Evolutionary conservation across 352 stramenopile species (phyloP).

Genomic region (Bremia lactucae): DNA sequence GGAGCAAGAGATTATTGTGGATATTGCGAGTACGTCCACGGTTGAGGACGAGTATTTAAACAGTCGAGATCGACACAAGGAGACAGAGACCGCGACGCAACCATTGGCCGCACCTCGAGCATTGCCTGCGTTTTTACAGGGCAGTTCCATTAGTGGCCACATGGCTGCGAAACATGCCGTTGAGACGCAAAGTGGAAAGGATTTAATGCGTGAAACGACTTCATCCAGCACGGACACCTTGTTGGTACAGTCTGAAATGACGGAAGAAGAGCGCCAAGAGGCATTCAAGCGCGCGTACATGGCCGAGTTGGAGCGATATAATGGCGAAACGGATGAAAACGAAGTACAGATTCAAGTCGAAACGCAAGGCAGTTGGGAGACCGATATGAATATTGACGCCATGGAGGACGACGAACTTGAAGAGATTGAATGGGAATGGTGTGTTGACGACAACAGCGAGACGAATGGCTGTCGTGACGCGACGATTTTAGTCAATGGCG

Average conservation of each 20-base stretch:
- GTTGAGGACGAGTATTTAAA: constrained; percentile 74
- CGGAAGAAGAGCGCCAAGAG: constrained; percentile 70
- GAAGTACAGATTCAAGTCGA: constrained; percentile 76
- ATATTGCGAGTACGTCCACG: constrained; percentile 70
- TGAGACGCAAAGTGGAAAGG: no score
- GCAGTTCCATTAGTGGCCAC: constrained; percentile 81
- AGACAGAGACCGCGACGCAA: constrained; percentile 42
- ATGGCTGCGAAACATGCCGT: constrained; percentile 83
- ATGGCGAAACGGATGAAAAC: constrained; percentile 67
- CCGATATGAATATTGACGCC: constrained; percentile 64
- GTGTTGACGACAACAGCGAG: constrained; percentile 41
- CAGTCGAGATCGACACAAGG: constrained; percentile 61
- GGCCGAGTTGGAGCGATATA: constrained; percentile 76
- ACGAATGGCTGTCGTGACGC: constrained; percentile 31
- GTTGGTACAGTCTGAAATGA: constrained; percentile 59
- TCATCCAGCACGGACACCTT: no score
- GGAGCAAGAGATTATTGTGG: constrained; percentile 81
- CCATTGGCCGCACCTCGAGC: constrained; percentile 48
- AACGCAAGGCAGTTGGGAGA: constrained; percentile 76
- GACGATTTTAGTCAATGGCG: constrained; percentile 62
- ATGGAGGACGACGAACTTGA: constrained; percentile 72
- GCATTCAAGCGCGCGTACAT: constrained; percentile 77
- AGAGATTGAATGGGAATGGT: constrained; percentile 82
- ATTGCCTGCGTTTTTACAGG: constrained; percentile 69
- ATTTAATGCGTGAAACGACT: no score